A percentile compares a stretch with the other conserved stretches of the same genome.
Evolutionary conservation across 1,284 basidiomycete genomes (phyloP).

Genomic region (Puccinia triticina): DNA sequence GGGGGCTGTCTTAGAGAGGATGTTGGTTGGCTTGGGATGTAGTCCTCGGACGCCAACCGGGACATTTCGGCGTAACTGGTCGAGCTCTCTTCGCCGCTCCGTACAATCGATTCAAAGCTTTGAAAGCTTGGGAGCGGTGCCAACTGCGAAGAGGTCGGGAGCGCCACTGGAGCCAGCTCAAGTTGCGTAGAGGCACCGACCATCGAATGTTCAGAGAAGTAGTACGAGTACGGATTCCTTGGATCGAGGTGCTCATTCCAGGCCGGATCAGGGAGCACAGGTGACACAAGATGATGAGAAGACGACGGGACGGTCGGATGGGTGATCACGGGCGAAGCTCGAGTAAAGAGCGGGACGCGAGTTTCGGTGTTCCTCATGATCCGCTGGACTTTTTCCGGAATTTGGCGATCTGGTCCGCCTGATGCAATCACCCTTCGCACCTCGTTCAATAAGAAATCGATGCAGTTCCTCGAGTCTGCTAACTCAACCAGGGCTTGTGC

Average conservation of each 20-base stretch:
- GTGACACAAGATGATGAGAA: background rate
- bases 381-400: background rate
- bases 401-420: background rate
- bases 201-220: background rate
- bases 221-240: background rate
- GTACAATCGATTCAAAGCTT: background rate
- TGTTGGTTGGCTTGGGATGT: background rate
- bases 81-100: background rate
- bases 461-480: background rate
- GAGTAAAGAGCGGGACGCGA: background rate
- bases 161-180: background rate
- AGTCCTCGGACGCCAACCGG: background rate
- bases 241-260: too few species aligned
- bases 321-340: background rate
- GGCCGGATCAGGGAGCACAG: background rate
- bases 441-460: conserved; percentile 12
- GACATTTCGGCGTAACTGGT: background rate
- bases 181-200: background rate
- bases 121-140: background rate
- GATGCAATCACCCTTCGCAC: background rate
- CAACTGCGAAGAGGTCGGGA: background rate
- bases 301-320: background rate
- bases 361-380: background rate
- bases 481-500: background rate
- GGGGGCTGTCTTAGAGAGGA: background rate